These are phyloP conservation scores for Russula lepida DNA, from an alignment of 768 basidiomycete species.

Conservation along the genomic window DNA sequence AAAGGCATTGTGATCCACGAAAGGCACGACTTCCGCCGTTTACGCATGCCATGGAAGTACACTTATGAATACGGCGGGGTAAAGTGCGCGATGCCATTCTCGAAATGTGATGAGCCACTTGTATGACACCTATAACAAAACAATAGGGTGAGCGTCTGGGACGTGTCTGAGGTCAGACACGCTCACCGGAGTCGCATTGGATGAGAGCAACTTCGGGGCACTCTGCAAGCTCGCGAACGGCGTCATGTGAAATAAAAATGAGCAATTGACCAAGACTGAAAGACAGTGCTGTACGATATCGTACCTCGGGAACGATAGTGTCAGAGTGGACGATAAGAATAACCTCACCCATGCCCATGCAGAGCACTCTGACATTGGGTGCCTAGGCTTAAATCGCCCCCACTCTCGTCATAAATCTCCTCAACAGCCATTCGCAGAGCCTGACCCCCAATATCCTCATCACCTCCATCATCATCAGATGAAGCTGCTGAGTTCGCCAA, in stretches of 20 bases:
- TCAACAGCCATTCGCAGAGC: conserved; percentile 70
- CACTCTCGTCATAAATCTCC: conserved; percentile 55
- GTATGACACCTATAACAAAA: conserved; percentile 61
- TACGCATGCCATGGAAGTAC: conserved; percentile 70
- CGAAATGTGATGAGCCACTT: conserved; percentile 83
- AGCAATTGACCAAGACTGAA: neutral
- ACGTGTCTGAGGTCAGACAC: neutral
- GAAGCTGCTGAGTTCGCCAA: conserved; percentile 29
- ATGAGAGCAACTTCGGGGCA: conserved; percentile 83
- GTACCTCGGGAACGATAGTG: conserved; percentile 70
- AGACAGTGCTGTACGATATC: conserved; percentile 3
- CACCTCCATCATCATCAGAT: conserved; percentile 30
- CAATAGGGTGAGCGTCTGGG: neutral
- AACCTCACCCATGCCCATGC: conserved; percentile 72
- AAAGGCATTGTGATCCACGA: conserved; percentile 86
- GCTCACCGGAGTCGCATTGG: conserved; percentile 73
- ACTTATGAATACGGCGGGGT: conserved; percentile 80
- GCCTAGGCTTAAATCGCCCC: conserved; percentile 64
- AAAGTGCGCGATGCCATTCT: conserved; percentile 85
- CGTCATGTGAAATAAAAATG: conserved; percentile 41
- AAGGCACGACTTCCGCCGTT: conserved; percentile 79
- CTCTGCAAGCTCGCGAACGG: conserved; percentile 74
- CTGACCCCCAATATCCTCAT: conserved; percentile 56
- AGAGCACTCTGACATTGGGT: conserved; percentile 60
- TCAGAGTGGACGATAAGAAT: conserved; percentile 80